Base-by-base conservation (phyloP, 768 basidiomycete species). In the Tulasnella sp. region DNA sequence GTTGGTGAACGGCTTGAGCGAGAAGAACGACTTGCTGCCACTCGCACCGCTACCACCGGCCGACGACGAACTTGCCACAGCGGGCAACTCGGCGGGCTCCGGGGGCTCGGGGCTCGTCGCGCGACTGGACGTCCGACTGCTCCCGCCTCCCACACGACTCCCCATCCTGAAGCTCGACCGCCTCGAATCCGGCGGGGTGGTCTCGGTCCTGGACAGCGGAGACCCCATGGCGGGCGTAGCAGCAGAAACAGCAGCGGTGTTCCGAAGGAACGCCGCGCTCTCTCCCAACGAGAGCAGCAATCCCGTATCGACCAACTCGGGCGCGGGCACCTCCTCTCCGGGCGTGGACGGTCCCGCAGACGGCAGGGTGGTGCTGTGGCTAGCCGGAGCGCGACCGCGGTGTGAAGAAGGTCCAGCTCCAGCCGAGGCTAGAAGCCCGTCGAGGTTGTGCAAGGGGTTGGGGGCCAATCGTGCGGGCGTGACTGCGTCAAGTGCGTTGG, bases 301-400 rank as follows among this genome's bases (percentile, higher is more conserved):
- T 84, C 96, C 95, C 6, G 92, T 92, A 83, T 95, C 94, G 77
- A 94, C 89, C 90, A 92, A 94, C 74, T 93, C 91, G 55, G 37
- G 37, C 51, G 9, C 13, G 51, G 29, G 18, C 5, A 26, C 57
- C 15, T 67, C 61, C 11, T 67, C 61, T 67, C 61, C 61, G 5
- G 61, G 61, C n/a, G 61, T 67, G 11, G 51, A 51, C 20, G 51
- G 51, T 1, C 51, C 51, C 29, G 40, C 70, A 26, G 35, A 70
- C 73, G 20, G 23, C 16, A 18, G 61, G 61, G 26, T 13, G 29
- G 70, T 23, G 35, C 16, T 11, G 18, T 40, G 18, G 75, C 37
- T 51, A 74, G 32, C 73, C 39, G 70, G 42, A 79, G 13, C 80
- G 77, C 51, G 20, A n/a, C 70, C 70, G 1, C 70, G n/a, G 70